A percentile compares a stretch with the other conserved stretches of the same genome.
phyloP scores from a whole-genome alignment of 257 asterid species.

The Przewalskia tangutica region DNA sequence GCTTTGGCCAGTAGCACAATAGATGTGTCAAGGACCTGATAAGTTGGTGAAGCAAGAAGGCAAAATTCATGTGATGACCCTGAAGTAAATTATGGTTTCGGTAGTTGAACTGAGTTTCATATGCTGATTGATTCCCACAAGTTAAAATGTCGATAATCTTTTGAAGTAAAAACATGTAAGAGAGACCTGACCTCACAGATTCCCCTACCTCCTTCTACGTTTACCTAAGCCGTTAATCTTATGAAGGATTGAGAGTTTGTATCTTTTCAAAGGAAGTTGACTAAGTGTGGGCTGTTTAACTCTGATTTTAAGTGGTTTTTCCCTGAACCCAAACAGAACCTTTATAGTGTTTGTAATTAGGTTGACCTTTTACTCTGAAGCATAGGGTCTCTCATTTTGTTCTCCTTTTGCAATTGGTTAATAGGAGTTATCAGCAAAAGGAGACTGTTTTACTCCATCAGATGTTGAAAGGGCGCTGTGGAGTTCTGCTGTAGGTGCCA shows the following conservation, averaged over 20 bases:
- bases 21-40: not conserved
- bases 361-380: not conserved
- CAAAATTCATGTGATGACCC: not conserved
- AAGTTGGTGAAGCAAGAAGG: not conserved
- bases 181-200: not conserved
- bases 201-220: too few species aligned
- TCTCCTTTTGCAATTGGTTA: not conserved
- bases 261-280: not conserved
- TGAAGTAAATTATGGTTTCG: not conserved
- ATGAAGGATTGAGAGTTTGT: not conserved
- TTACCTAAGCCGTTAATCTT: not conserved
- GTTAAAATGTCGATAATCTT: not conserved
- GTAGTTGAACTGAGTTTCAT: not conserved
- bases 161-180: not conserved
- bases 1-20: not conserved
- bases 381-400: not conserved
- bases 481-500: constrained; percentile 41
- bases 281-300: too few species aligned
- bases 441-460: constrained; percentile 49
- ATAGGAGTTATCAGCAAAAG: constrained; percentile 50
- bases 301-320: not conserved
- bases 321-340: not conserved
- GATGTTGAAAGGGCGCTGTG: constrained; percentile 87
- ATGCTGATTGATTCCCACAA: not conserved
- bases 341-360: not conserved